Conservation (phyloP, 1,139 yeast genomes). For the Geotrichum europaeum region DNA sequence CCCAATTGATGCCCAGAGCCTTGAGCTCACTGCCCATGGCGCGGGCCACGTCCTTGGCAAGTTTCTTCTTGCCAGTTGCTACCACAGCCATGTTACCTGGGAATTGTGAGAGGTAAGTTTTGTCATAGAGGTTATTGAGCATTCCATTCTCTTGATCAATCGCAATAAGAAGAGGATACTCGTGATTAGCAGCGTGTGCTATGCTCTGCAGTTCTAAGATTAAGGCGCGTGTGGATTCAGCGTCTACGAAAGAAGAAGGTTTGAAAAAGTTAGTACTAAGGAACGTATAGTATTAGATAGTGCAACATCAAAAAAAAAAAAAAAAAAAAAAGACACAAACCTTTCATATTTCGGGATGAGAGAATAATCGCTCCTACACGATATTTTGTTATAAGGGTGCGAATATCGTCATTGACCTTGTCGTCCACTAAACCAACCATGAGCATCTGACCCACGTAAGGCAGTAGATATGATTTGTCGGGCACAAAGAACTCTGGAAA, state of each 20-base stretch:
- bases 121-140: constrained; percentile 52
- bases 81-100: constrained; percentile 64
- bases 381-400: constrained; percentile 48
- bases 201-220: constrained; percentile 52
- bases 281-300: background rate
- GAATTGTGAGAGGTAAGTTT: constrained; percentile 48
- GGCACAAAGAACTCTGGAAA: constrained; percentile 12
- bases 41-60: constrained; percentile 49
- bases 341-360: constrained; percentile 46
- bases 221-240: constrained; percentile 46
- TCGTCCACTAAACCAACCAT: constrained; percentile 61
- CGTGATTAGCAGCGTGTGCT: constrained; percentile 49
- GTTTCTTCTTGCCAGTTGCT: constrained; percentile 47
- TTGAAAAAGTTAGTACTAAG: background rate
- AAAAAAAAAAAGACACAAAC: background rate
- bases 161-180: constrained; percentile 45
- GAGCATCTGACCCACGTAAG: constrained; percentile 47
- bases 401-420: constrained; percentile 51
- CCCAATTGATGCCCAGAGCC: constrained; percentile 50
- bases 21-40: constrained; percentile 52
- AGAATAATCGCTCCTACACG: constrained; percentile 53
- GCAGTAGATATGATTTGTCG: constrained; percentile 21
- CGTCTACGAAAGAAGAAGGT: constrained; percentile 34
- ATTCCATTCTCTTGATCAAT: constrained; percentile 46
- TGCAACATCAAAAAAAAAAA: background rate